Percentiles rank a stretch among this genome's conserved stretches.
These are phyloP conservation scores for Ganoderma leucocontextum DNA, from an alignment of 1,284 basidiomycete species.

Conservation along the genomic window DNA sequence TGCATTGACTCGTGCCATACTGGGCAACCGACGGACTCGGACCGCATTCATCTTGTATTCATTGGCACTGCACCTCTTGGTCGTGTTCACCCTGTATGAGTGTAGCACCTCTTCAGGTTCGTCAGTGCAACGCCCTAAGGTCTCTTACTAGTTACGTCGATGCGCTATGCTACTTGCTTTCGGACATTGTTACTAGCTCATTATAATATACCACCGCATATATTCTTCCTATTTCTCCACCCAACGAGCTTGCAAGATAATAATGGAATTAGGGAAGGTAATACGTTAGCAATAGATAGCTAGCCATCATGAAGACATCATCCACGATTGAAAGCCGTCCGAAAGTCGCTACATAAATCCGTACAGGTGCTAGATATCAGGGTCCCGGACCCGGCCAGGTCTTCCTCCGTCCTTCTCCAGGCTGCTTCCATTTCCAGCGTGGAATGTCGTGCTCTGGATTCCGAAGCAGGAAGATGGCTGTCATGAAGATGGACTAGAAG, in stretches of 20 bases:
- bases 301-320: not conserved
- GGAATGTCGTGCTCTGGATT: conserved; percentile 32
- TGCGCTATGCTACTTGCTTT: not conserved
- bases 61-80: conserved; percentile 77
- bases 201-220: conserved; percentile 10
- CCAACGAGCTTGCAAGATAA: not conserved
- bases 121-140: conserved; percentile 49
- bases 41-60: conserved; percentile 88
- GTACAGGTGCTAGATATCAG: not conserved
- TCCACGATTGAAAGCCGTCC: not conserved
- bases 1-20: conserved; percentile 83
- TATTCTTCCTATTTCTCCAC: not conserved
- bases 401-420: conserved; percentile 15
- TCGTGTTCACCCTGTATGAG: conserved; percentile 83
- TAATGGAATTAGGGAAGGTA: not conserved
- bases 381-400: not conserved
- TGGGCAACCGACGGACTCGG: conserved; percentile 88
- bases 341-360: not conserved
- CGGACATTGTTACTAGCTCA: conserved; percentile 18
- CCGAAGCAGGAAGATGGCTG: conserved; percentile 34
- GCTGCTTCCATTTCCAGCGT: conserved; percentile 24
- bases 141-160: not conserved
- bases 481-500: conserved; percentile 36
- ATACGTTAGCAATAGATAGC: not conserved
- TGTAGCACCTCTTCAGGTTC: conserved; percentile 62